phyloP scores from a whole-genome alignment of 129 eudicot species.

The Kitagawia praeruptora region DNA sequence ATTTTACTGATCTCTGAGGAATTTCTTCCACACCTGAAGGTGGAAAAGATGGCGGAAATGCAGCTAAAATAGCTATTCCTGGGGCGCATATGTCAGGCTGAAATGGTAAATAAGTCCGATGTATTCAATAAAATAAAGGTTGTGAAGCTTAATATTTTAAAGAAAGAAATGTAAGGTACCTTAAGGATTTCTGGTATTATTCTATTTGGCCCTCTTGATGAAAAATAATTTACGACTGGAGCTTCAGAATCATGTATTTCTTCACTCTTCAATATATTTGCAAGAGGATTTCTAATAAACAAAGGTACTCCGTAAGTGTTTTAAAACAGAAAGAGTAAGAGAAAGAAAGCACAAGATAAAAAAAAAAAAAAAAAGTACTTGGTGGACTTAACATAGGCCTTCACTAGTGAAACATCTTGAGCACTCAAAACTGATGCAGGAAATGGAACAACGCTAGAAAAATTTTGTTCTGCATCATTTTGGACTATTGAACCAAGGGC shows the following conservation, averaged over 20 bases:
- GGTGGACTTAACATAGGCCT: background rate
- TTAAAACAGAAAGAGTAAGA: background rate
- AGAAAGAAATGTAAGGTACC: background rate
- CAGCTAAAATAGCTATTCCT: background rate
- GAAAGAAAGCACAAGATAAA: background rate
- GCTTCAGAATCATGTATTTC: background rate
- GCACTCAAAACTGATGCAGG: background rate
- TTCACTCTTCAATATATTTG: background rate
- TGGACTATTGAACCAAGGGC: background rate
- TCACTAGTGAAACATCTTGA: background rate
- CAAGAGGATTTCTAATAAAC: background rate
- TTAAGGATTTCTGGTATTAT: background rate
- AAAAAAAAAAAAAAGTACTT: background rate
- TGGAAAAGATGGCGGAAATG: background rate
- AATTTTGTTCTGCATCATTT: background rate
- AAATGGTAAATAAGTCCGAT: background rate
- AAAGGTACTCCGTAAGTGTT: background rate
- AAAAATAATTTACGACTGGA: background rate
- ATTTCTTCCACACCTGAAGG: background rate
- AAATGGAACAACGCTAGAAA: background rate
- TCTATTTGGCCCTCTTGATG: background rate
- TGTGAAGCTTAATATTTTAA: background rate
- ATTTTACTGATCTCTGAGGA: background rate
- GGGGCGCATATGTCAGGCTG: background rate
- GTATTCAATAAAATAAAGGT: background rate